A percentile compares a stretch with the other conserved stretches of the same genome.
Conservation (phyloP, 163 green algal species). For the Scenedesmus sp. region DNA sequence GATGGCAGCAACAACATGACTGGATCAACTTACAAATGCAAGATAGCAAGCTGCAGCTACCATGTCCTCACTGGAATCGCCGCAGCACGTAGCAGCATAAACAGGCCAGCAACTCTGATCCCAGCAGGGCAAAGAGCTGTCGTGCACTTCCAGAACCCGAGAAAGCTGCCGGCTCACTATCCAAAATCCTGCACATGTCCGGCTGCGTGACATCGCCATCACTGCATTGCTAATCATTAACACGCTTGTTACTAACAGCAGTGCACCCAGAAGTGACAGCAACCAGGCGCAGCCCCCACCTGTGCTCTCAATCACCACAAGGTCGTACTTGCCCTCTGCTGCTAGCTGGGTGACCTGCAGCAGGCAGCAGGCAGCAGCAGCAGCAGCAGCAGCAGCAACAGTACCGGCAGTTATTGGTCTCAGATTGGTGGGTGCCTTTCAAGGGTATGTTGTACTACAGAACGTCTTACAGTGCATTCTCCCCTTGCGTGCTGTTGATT, state of each 20-base stretch:
- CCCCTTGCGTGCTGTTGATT: background rate
- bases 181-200: background rate
- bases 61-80: too few relatives aligned
- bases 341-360: slow-evolving; percentile 73
- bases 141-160: background rate
- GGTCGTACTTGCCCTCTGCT: slow-evolving; percentile 72
- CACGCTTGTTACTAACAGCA: background rate
- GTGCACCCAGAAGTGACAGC: background rate
- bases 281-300: slow-evolving; percentile 23
- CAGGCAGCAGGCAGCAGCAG: slow-evolving; percentile 77
- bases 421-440: background rate
- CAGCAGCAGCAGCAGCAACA: slow-evolving; percentile 77
- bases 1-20: too few relatives aligned
- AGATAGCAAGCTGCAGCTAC: too few relatives aligned
- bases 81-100: too few relatives aligned
- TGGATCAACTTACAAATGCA: too few relatives aligned
- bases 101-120: too few relatives aligned
- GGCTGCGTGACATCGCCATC: too few relatives aligned
- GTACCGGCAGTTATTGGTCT: background rate
- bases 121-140: too few relatives aligned
- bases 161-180: background rate
- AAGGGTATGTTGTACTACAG: background rate
- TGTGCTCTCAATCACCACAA: slow-evolving; percentile 87
- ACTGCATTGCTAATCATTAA: too few relatives aligned
- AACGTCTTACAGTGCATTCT: background rate